Evolutionary conservation across 306 rosid genomes (phyloP).

Genomic region (Prunus salicina): DNA sequence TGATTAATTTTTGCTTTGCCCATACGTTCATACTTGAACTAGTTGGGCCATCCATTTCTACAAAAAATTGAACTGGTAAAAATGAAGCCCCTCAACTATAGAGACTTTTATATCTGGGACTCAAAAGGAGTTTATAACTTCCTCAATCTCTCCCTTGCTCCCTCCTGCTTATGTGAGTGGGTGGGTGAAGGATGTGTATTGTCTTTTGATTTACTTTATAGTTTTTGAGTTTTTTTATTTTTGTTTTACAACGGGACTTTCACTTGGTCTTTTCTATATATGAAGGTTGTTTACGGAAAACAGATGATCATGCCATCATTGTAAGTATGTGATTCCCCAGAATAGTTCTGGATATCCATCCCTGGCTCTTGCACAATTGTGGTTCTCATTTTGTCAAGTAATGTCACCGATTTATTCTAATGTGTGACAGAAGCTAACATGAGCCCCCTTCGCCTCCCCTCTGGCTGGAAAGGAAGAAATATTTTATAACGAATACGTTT

Average conservation of each 20-base stretch:
- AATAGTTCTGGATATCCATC: background rate
- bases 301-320: slow-evolving; percentile 29
- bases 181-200: background rate
- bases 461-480: slow-evolving; percentile 12
- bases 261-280: slow-evolving; percentile 33
- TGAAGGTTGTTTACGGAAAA: slow-evolving; percentile 37
- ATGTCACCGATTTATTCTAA: background rate
- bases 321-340: slow-evolving; percentile 36
- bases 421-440: background rate
- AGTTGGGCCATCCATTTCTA: background rate
- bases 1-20: slow-evolving; percentile 1
- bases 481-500: background rate
- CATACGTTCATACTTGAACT: background rate
- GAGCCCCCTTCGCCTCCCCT: background rate
- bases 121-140: background rate
- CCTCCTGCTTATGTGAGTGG: background rate
- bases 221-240: background rate
- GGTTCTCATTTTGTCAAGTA: background rate
- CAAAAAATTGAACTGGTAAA: background rate
- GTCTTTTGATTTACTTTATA: background rate
- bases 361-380: background rate
- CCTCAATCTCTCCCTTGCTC: background rate
- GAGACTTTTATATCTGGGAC: background rate
- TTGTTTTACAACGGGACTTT: slow-evolving; percentile 7
- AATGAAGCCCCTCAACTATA: background rate